Conservation (phyloP, 1,139 yeast species). For the Geotrichum klebahnii region DNA sequence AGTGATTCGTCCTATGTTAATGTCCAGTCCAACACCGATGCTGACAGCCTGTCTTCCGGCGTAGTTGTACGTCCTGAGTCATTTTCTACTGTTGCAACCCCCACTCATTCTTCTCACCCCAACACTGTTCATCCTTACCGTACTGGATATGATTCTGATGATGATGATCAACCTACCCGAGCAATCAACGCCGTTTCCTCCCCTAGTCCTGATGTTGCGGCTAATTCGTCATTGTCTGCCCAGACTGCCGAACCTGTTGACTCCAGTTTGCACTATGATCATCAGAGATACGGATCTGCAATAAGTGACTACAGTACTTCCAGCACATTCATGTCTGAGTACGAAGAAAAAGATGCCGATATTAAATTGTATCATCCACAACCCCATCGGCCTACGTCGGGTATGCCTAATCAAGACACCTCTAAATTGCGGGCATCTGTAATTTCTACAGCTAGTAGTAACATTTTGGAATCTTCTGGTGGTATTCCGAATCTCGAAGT, state of each 20-base stretch:
- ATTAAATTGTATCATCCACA: slow-evolving; percentile 12
- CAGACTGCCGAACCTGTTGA: background rate
- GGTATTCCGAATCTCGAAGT: slow-evolving; percentile 15
- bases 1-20: slow-evolving; percentile 19
- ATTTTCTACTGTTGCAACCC: slow-evolving; percentile 5
- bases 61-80: slow-evolving; percentile 4
- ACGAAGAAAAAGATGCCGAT: slow-evolving; percentile 1
- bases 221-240: background rate
- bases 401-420: background rate
- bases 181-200: slow-evolving; percentile 5
- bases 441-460: slow-evolving; percentile 17
- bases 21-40: slow-evolving; percentile 6
- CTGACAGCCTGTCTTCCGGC: slow-evolving; percentile 16
- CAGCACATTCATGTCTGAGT: slow-evolving; percentile 6
- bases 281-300: background rate
- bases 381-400: slow-evolving; percentile 6
- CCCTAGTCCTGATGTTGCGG: background rate
- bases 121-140: background rate
- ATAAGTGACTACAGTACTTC: slow-evolving; percentile 3
- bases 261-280: background rate
- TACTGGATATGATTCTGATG: background rate
- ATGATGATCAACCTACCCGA: background rate
- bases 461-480: slow-evolving; percentile 21
- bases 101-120: slow-evolving; percentile 1
- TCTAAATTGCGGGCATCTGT: slow-evolving; percentile 11